Percentiles rank a stretch among this genome's conserved stretches.
These are phyloP conservation scores for Eutrema yunnanense DNA, from an alignment of 345 rosid genomes.

Conservation along the genomic window DNA sequence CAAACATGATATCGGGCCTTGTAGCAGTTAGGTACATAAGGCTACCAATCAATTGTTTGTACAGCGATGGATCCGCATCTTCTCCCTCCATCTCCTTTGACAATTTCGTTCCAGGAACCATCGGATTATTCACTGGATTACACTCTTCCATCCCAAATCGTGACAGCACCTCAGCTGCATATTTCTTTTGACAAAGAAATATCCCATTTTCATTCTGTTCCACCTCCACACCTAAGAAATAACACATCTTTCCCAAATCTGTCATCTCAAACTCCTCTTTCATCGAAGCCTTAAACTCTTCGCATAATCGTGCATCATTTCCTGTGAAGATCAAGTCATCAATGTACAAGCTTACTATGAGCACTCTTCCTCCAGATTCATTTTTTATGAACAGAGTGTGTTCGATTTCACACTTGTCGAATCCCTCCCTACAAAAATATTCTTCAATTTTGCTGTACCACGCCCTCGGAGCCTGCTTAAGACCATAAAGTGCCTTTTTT, in stretches of 20 bases:
- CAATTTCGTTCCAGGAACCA: too few species aligned
- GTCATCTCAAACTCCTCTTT: background rate
- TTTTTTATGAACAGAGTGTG: background rate
- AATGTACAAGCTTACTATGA: background rate
- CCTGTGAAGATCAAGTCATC: background rate
- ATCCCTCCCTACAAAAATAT: background rate
- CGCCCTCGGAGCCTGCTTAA: background rate
- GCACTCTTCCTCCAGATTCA: background rate
- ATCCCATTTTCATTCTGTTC: background rate
- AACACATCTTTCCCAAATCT: too few species aligned
- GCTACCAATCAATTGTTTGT: too few species aligned
- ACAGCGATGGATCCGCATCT: too few species aligned
- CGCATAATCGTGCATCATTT: background rate
- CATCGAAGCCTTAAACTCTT: background rate
- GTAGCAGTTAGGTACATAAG: too few species aligned
- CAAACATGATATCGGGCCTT: too few species aligned
- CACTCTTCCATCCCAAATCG: background rate
- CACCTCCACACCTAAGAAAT: background rate
- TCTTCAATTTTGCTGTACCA: background rate
- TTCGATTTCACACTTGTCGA: background rate
- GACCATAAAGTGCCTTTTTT: background rate
- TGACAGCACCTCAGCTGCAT: background rate
- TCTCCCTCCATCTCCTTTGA: too few species aligned
- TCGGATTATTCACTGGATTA: too few species aligned
- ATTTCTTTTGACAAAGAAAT: background rate